Conservation (phyloP, 1,284 basidiomycete genomes). For the Termitomyces sp. region DNA sequence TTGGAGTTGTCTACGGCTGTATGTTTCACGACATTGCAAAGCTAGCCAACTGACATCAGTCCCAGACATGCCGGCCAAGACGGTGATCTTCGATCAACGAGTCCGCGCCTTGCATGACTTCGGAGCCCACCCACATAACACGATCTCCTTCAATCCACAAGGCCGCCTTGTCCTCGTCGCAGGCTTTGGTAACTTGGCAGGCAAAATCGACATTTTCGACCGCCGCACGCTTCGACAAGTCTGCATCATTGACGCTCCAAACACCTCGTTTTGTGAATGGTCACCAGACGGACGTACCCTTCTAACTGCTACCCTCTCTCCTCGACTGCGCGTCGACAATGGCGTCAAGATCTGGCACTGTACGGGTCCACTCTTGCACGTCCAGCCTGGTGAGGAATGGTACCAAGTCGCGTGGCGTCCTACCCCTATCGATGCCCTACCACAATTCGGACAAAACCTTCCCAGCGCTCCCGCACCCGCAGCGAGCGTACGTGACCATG, state of each 20-base stretch:
- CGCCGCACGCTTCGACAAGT: slow-evolving; percentile 82
- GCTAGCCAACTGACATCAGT: slow-evolving; percentile 4
- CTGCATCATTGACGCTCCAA: slow-evolving; percentile 86
- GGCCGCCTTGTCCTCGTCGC: slow-evolving; percentile 85
- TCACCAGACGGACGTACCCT: slow-evolving; percentile 91
- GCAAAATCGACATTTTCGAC: slow-evolving; percentile 91
- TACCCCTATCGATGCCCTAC: slow-evolving; percentile 54
- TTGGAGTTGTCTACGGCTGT: slow-evolving; percentile 95
- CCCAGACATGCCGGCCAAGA: slow-evolving; percentile 92
- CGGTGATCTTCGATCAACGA: slow-evolving; percentile 87
- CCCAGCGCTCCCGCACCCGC: slow-evolving; percentile 76
- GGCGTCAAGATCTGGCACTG: slow-evolving; percentile 97
- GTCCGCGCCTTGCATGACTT: slow-evolving; percentile 90
- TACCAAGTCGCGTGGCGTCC: slow-evolving; percentile 89
- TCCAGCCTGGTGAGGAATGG: slow-evolving; percentile 77
- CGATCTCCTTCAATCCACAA: slow-evolving; percentile 93
- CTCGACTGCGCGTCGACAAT: slow-evolving; percentile 93
- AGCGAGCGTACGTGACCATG: slow-evolving; percentile 35
- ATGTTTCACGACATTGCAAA: slow-evolving; percentile 28
- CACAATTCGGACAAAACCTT: slow-evolving; percentile 69
- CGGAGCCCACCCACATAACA: slow-evolving; percentile 86
- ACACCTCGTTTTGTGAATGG: slow-evolving; percentile 94
- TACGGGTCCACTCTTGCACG: slow-evolving; percentile 78
- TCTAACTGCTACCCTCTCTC: slow-evolving; percentile 90
- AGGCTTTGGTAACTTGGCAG: slow-evolving; percentile 95